These are phyloP conservation scores for Actinomortierella wolfii DNA, from an alignment of 371 early-diverging fungal species.

Conservation along the genomic window DNA sequence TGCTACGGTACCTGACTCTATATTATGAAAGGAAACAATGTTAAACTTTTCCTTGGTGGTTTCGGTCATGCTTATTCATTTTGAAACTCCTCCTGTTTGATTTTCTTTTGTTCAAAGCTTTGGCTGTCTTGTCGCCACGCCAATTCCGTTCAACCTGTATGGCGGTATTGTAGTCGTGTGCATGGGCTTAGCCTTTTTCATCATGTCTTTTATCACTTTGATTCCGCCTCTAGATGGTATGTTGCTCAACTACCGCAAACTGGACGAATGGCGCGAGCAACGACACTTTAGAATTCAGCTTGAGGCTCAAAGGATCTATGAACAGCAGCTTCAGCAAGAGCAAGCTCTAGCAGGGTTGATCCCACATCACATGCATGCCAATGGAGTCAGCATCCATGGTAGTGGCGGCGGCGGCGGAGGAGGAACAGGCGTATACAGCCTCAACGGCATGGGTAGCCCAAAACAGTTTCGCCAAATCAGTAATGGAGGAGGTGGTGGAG, in stretches of 20 bases:
- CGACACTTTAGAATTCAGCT: conserved; percentile 35
- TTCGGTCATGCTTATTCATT: not conserved
- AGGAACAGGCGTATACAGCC: conserved; percentile 11
- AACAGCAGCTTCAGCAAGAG: conserved; percentile 43
- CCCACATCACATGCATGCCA: conserved; percentile 19
- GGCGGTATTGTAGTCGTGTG: conserved; percentile 45
- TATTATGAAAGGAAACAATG: not conserved
- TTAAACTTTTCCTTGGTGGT: not conserved
- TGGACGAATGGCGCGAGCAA: conserved; percentile 41
- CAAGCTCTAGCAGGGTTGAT: conserved; percentile 22
- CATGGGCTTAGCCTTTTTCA: conserved; percentile 39
- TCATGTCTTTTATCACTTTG: conserved; percentile 35
- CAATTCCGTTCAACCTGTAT: conserved; percentile 37
- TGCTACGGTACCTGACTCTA: too few relatives aligned
- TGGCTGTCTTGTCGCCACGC: conserved; percentile 38
- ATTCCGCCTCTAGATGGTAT: conserved; percentile 38
- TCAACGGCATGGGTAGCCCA: conserved; percentile 11
- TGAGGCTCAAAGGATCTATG: conserved; percentile 42
- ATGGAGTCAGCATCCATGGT: conserved; percentile 14
- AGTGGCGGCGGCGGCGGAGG: too few relatives aligned
- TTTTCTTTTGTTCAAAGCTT: too few relatives aligned
- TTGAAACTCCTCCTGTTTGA: not conserved
- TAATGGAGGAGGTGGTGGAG: conserved; percentile 5
- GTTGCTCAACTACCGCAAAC: conserved; percentile 33
- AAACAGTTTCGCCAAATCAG: conserved; percentile 10